These are phyloP conservation scores for Ilex asprella DNA, from an alignment of 257 asterid genomes.

Conservation along the genomic window DNA sequence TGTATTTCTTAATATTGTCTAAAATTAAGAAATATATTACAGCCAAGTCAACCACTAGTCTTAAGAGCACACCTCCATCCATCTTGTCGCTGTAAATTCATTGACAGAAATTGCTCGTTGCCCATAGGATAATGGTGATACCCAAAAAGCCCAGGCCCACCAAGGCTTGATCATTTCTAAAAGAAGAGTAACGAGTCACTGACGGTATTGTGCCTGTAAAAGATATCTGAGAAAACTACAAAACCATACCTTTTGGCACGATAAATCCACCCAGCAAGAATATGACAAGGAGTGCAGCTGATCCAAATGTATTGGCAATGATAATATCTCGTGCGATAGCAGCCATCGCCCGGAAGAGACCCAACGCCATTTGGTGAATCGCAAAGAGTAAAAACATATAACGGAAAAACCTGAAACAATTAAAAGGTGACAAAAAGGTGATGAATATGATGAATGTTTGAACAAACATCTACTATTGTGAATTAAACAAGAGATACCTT, in stretches of 20 bases:
- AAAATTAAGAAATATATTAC: not conserved
- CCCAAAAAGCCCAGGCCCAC: constrained; percentile 95
- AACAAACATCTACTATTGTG: not conserved
- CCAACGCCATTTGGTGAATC: constrained; percentile 89
- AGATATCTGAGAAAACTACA: not conserved
- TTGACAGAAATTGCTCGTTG: constrained; percentile 81
- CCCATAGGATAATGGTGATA: constrained; percentile 75
- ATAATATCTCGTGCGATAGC: constrained; percentile 75
- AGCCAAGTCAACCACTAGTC: not conserved
- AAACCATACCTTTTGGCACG: constrained; percentile 56
- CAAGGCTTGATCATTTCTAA: constrained; percentile 84
- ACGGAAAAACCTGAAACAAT: constrained; percentile 62
- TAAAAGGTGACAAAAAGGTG: not conserved
- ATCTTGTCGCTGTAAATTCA: constrained; percentile 73
- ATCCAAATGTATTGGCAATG: constrained; percentile 74
- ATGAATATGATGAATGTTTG: not conserved
- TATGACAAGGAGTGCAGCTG: constrained; percentile 68
- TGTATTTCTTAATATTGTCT: not conserved
- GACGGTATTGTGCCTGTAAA: not conserved
- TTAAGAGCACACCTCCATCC: constrained; percentile 57
- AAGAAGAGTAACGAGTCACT: constrained; percentile 8
- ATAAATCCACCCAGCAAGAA: constrained; percentile 84
- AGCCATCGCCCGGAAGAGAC: constrained; percentile 82
- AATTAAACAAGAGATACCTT: constrained; percentile 40
- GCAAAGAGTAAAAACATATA: constrained; percentile 54